Evolutionary conservation across 345 rosid genomes (phyloP).

Genomic region (Gynandropsis gynandra): DNA sequence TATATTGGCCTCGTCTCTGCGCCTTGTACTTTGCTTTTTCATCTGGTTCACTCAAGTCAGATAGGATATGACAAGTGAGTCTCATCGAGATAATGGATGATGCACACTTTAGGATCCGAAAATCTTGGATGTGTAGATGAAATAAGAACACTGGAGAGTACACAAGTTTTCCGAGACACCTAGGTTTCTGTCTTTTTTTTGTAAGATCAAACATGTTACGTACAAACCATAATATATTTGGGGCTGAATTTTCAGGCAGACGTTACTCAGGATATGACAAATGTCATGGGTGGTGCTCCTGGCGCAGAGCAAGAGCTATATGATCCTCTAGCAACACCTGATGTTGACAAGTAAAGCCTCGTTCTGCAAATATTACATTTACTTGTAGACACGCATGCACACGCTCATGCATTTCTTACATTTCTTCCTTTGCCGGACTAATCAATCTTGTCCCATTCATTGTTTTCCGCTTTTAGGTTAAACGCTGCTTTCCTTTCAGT

Average conservation of each 20-base stretch:
- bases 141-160: too few relatives aligned
- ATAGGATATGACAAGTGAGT: too few relatives aligned
- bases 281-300: slow-evolving; percentile 38
- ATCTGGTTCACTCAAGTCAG: not conserved
- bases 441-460: slow-evolving; percentile 10
- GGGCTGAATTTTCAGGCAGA: slow-evolving; percentile 49
- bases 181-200: too few relatives aligned
- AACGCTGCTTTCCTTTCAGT: slow-evolving; percentile 68
- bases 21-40: not conserved
- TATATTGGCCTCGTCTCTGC: not conserved
- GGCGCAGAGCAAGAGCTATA: slow-evolving; percentile 58
- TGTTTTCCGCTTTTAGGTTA: slow-evolving; percentile 43
- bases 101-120: too few relatives aligned
- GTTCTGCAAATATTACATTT: not conserved
- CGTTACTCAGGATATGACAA: slow-evolving; percentile 52
- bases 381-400: too few relatives aligned
- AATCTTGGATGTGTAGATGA: too few relatives aligned
- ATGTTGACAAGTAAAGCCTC: slow-evolving; percentile 64
- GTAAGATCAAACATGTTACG: not conserved
- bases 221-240: not conserved
- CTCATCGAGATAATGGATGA: too few relatives aligned
- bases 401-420: not conserved
- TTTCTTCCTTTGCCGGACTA: not conserved
- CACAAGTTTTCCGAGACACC: too few relatives aligned
- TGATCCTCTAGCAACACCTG: slow-evolving; percentile 83